A percentile compares a stretch with the other conserved stretches of the same genome.
Conservation (phyloP, 495 filamentous ascomycete genomes). For the Aspergillus ostianus region DNA sequence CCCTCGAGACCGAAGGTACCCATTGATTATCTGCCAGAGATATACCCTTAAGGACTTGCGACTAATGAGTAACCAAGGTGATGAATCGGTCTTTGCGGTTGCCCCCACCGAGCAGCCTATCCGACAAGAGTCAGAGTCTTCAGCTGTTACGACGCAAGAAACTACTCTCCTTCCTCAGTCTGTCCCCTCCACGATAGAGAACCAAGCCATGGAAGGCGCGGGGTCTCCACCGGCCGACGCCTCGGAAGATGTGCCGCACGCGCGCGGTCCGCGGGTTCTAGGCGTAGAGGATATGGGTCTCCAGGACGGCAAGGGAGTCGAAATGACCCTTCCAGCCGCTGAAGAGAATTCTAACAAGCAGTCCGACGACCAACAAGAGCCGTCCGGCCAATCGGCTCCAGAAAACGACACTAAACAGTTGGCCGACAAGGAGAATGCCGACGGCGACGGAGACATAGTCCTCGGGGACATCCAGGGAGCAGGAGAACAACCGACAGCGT, state of each 20-base stretch:
- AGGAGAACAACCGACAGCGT: slow-evolving; percentile 4
- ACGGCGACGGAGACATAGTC: slow-evolving; percentile 45
- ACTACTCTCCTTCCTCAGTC: slow-evolving; percentile 18
- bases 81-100: neutral
- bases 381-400: slow-evolving; percentile 2
- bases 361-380: slow-evolving; percentile 10
- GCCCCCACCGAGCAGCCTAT: neutral
- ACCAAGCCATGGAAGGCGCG: slow-evolving; percentile 26
- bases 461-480: slow-evolving; percentile 32
- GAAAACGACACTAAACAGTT: neutral
- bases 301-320: slow-evolving; percentile 57
- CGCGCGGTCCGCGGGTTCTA: slow-evolving; percentile 75
- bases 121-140: slow-evolving; percentile 18
- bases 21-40: neutral
- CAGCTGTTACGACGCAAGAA: slow-evolving; percentile 8
- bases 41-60: neutral
- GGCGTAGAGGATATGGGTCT: slow-evolving; percentile 85
- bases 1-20: slow-evolving; percentile 17
- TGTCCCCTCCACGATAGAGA: slow-evolving; percentile 24
- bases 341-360: slow-evolving; percentile 16
- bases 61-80: neutral
- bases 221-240: slow-evolving; percentile 29
- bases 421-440: slow-evolving; percentile 10
- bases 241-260: slow-evolving; percentile 67
- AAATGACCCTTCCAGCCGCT: slow-evolving; percentile 35